These are phyloP conservation scores for Dothideomycetes sp. DNA, from an alignment of 2,329 filamentous ascomycete species.

Conservation along the genomic window DNA sequence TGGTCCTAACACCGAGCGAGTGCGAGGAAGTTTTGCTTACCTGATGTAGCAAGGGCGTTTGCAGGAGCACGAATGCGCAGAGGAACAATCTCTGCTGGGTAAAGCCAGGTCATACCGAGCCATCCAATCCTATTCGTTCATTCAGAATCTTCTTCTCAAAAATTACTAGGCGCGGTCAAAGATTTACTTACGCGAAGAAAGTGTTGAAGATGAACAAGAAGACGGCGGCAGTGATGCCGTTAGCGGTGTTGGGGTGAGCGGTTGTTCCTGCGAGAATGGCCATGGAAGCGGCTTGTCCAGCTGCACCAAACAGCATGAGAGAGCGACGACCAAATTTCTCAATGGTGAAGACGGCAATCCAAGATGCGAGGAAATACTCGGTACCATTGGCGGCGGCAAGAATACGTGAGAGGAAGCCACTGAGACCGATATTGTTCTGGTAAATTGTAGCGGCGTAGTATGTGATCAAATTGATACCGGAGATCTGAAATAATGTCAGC, in stretches of 20 bases:
- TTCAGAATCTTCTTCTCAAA: too few species aligned
- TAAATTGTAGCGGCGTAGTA: constrained; percentile 39
- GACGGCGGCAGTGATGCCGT: constrained; percentile 11
- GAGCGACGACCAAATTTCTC: constrained; percentile 46
- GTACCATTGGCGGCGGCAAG: constrained; percentile 43
- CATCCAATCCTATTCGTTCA: too few species aligned
- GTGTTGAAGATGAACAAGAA: constrained; percentile 42
- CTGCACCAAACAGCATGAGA: constrained; percentile 60
- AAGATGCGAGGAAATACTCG: constrained; percentile 41
- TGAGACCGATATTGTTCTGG: constrained; percentile 40
- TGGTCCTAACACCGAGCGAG: too few species aligned
- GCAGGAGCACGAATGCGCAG: constrained; percentile 14
- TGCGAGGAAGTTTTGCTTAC: too few species aligned
- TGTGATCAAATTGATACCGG: constrained; percentile 14
- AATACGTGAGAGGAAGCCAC: constrained; percentile 35
- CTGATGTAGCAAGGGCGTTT: constrained; percentile 27
- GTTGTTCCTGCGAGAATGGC: constrained; percentile 19
- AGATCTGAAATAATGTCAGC: too few species aligned
- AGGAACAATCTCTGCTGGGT: constrained; percentile 15
- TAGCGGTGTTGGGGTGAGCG: constrained; percentile 4
- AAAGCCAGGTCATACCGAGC: constrained; percentile 36
- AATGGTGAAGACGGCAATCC: constrained; percentile 38
- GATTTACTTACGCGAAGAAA: too few species aligned
- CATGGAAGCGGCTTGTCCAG: constrained; percentile 30
- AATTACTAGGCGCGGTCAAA: too few species aligned